A percentile compares a stretch with the other conserved stretches of the same genome.
phyloP scores from a whole-genome alignment of 176 grass and related monocot genomes.

The Guadua angustifolia region DNA sequence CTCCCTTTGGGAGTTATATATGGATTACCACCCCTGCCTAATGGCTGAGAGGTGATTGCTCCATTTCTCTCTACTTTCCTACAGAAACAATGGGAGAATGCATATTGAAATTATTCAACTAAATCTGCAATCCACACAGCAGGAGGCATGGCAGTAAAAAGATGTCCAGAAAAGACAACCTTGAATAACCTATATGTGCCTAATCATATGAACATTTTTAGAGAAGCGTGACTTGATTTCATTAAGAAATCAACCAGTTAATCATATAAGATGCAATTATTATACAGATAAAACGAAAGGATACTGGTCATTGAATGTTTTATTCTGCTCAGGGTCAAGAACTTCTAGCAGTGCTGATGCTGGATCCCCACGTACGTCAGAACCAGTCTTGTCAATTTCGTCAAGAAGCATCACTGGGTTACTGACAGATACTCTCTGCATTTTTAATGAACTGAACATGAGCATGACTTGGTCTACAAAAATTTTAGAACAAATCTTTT shows the following conservation, averaged over 20 bases:
- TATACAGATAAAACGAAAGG: conserved; percentile 52
- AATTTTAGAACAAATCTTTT: conserved; percentile 21
- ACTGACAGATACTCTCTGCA: conserved; percentile 92
- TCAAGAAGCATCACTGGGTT: conserved; percentile 99
- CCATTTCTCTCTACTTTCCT: no score
- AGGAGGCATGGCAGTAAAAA: neutral
- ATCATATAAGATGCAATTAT: conserved; percentile 27
- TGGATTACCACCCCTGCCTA: no score
- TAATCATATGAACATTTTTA: neutral
- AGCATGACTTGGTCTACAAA: neutral
- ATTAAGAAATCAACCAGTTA: conserved; percentile 7
- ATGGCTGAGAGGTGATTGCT: no score
- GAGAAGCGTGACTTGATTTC: neutral
- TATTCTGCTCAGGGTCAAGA: conserved; percentile 97
- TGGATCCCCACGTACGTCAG: conserved; percentile 94
- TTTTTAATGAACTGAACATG: conserved; percentile 27
- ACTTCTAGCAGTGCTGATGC: conserved; percentile 98
- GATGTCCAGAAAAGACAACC: neutral
- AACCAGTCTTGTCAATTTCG: conserved; percentile 99
- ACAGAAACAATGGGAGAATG: neutral
- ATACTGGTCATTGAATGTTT: conserved; percentile 98
- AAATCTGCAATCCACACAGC: neutral
- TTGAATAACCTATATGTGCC: conserved; percentile 3
- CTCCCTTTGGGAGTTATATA: no score
- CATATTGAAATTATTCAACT: conserved; percentile 23